phyloP scores from a whole-genome alignment of 345 rosid genomes.

The Physaria fendleri region DNA sequence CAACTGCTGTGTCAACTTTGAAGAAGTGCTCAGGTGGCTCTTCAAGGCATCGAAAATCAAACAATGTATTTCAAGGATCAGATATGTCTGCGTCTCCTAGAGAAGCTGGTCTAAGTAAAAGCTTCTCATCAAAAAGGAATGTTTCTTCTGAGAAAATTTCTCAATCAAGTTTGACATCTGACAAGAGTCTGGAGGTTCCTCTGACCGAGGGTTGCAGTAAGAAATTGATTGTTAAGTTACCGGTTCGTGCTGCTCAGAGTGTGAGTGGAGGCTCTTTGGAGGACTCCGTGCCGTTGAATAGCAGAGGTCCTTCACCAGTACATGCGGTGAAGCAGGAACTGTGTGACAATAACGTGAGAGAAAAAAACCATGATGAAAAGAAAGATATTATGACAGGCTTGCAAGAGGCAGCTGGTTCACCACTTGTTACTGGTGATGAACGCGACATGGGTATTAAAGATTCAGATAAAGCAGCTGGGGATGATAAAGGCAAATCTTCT shows the following conservation, averaged over 20 bases:
- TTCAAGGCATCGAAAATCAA: neutral
- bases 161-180: constrained; percentile 42
- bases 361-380: constrained; percentile 52
- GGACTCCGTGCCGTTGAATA: constrained; percentile 43
- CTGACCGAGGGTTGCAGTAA: constrained; percentile 50
- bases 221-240: constrained; percentile 64
- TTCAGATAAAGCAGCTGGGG: constrained; percentile 35
- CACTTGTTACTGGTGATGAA: constrained; percentile 41
- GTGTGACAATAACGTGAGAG: constrained; percentile 34
- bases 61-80: neutral
- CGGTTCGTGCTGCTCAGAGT: constrained; percentile 64
- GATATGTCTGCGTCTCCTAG: neutral
- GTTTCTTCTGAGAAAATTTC: constrained; percentile 48
- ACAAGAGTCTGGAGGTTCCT: constrained; percentile 48
- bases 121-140: constrained; percentile 44
- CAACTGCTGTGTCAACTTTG: neutral
- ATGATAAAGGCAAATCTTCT: constrained; percentile 35
- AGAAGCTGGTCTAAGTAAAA: constrained; percentile 47
- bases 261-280: constrained; percentile 66
- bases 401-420: constrained; percentile 50
- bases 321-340: constrained; percentile 55
- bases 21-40: neutral
- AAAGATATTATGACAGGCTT: constrained; percentile 45
- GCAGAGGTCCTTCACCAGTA: constrained; percentile 58
- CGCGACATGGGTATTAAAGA: constrained; percentile 36